Percentiles rank a stretch among this genome's conserved stretches.
These are phyloP conservation scores for Gracilaria caudata DNA, from an alignment of 23 red algal genomes.

Conservation along the genomic window DNA sequence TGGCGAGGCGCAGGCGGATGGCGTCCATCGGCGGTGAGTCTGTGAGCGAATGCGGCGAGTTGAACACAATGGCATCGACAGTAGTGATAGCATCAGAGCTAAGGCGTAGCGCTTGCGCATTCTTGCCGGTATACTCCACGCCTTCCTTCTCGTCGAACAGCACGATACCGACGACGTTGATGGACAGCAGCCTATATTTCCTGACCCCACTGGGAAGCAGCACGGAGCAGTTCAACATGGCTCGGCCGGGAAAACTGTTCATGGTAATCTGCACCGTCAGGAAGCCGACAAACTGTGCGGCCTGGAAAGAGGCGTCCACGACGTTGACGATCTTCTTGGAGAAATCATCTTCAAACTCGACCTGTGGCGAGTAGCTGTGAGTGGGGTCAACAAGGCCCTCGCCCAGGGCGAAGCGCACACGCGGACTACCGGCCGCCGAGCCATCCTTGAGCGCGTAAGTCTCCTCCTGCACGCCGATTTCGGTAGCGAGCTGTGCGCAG, in stretches of 20 bases:
- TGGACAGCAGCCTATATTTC: too few species aligned
- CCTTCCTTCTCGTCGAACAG: not conserved
- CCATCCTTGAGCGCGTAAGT: conserved; percentile 8
- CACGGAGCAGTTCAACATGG: not conserved
- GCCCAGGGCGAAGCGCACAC: not conserved
- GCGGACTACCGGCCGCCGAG: not conserved
- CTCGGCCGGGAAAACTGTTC: not conserved
- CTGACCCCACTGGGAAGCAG: not conserved
- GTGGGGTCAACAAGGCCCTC: not conserved
- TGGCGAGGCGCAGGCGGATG: conserved; percentile 4
- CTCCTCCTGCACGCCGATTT: not conserved
- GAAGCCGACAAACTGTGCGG: not conserved
- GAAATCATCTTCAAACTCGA: not conserved
- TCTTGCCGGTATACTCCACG: not conserved
- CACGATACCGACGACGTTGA: conserved; percentile 23
- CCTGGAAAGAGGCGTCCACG: not conserved
- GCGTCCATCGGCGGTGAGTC: not conserved
- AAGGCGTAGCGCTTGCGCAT: not conserved
- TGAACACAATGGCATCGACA: conserved; percentile 6
- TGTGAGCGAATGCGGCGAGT: not conserved
- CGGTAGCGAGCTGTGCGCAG: not conserved
- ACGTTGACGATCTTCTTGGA: not conserved
- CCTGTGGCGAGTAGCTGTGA: not conserved
- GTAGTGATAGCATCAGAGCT: not conserved
- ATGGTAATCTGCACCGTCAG: not conserved